Evolutionary conservation across 2,329 filamentous ascomycete species (phyloP).

Genomic region (Paraphoma chrysanthemicola): DNA sequence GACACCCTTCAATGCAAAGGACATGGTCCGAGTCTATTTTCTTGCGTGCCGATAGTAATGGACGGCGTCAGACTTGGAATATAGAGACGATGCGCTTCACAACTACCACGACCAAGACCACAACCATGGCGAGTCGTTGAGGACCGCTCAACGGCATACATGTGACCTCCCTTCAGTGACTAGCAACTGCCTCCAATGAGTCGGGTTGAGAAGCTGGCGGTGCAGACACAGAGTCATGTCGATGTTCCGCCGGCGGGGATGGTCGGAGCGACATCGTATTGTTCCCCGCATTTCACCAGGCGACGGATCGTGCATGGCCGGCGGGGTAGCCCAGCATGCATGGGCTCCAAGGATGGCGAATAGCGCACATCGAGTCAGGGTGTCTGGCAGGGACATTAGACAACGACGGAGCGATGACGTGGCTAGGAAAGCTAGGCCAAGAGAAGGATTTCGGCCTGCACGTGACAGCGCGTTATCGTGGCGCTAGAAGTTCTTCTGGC

Average conservation of each 20-base stretch:
- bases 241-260: neutral
- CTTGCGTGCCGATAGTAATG: neutral
- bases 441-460: too few relatives aligned
- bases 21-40: constrained; percentile 32
- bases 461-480: too few relatives aligned
- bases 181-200: too few relatives aligned
- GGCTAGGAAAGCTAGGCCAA: too few relatives aligned
- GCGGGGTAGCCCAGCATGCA: neutral
- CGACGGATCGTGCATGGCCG: neutral
- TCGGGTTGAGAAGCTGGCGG: neutral
- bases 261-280: neutral
- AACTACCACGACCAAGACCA: too few relatives aligned
- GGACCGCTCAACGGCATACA: too few relatives aligned
- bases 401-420: too few relatives aligned
- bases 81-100: neutral
- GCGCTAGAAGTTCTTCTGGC: too few relatives aligned
- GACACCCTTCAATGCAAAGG: constrained; percentile 52
- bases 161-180: too few relatives aligned
- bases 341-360: neutral
- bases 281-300: neutral
- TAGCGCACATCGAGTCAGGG: neutral
- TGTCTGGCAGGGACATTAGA: too few relatives aligned
- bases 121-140: too few relatives aligned
- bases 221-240: neutral
- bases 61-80: neutral